Percentiles rank a stretch among this genome's conserved stretches.
phyloP scores from a whole-genome alignment of 1,284 basidiomycete genomes.

The Phylloporus sp. region DNA sequence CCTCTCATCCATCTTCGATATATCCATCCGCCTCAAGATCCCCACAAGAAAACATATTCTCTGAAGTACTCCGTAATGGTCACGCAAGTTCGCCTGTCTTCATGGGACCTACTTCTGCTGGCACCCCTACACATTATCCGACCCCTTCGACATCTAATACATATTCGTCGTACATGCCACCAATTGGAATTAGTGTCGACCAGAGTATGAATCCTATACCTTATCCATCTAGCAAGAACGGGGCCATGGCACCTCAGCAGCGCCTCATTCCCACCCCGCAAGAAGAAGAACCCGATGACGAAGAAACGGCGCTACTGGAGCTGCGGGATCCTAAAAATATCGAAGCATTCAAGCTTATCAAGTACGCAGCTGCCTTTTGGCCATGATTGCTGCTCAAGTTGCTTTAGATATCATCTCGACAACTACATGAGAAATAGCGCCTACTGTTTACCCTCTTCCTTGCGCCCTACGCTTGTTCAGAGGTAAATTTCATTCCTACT shows the following conservation, averaged over 20 bases:
- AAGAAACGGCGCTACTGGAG: constrained; percentile 35
- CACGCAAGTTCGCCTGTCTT: constrained; percentile 70
- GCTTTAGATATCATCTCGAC: constrained; percentile 80
- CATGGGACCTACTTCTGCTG: constrained; percentile 53
- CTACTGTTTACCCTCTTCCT: constrained; percentile 87
- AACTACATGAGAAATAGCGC: constrained; percentile 83
- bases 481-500: constrained; percentile 51
- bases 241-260: constrained; percentile 27
- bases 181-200: constrained; percentile 65
- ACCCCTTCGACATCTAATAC: constrained; percentile 43
- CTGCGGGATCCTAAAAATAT: constrained; percentile 67
- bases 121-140: constrained; percentile 41
- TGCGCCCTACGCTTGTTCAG: constrained; percentile 87
- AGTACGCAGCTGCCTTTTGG: constrained; percentile 51
- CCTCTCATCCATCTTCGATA: constrained; percentile 45
- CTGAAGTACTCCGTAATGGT: constrained; percentile 65
- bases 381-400: constrained; percentile 6
- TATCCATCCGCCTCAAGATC: constrained; percentile 44
- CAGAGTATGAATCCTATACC: constrained; percentile 57
- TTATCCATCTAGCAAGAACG: constrained; percentile 38
- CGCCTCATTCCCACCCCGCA: constrained; percentile 37
- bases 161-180: constrained; percentile 65
- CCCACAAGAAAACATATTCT: constrained; percentile 62
- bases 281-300: constrained; percentile 36
- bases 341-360: constrained; percentile 84